Base-by-base conservation (phyloP, 768 basidiomycete genomes). In the Kwoniella shandongensis region DNA sequence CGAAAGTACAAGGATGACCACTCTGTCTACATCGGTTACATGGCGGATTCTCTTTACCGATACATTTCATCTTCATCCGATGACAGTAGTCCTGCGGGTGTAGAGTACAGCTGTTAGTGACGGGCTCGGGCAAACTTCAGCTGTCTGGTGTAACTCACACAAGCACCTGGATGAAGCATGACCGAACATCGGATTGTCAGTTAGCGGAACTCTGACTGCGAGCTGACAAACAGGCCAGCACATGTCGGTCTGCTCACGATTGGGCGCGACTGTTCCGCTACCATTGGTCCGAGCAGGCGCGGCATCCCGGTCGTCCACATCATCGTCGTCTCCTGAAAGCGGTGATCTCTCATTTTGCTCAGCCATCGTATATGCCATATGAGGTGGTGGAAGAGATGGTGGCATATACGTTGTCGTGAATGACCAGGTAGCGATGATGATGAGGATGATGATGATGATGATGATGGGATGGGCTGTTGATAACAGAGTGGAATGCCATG, bases 1-100 rank as follows among this genome's bases (percentile, higher is more conserved):
- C 64, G 32, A 72, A 72, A 5, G 70, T 72, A 54, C 70, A 72
- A 8, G 46, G 45, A 44, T 72, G 67, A 29, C 66, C 66, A 20
- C 61, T 59, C 36, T 61, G 57, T 32, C 65, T 32, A 41, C 70
- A 72, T 18, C 70, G 57, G 50, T 69, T 69, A 45, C 70, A 72
- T 0, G 70, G 70, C 11, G 70, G 70, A 23, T 61, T 67, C 49
- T 69, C 70, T 36, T 67, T 69, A 17, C 66, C 66, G 32, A 72
- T 69, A 51, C 70, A 72, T 42, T 69, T 67, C 70, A 72, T 72
- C 61, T 72, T 72, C 67, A 69, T 65, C 48, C 70, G 42, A 56
- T 72, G 70, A 49, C 70, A 72, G 25, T 63, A 67, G 44, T 72
- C 70, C 69, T 70, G 29, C 2, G 23, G 10, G 4, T 5, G 20